Conservation (phyloP, 2,329 filamentous ascomycete species). For the Phyllosticta citrichinensis region DNA sequence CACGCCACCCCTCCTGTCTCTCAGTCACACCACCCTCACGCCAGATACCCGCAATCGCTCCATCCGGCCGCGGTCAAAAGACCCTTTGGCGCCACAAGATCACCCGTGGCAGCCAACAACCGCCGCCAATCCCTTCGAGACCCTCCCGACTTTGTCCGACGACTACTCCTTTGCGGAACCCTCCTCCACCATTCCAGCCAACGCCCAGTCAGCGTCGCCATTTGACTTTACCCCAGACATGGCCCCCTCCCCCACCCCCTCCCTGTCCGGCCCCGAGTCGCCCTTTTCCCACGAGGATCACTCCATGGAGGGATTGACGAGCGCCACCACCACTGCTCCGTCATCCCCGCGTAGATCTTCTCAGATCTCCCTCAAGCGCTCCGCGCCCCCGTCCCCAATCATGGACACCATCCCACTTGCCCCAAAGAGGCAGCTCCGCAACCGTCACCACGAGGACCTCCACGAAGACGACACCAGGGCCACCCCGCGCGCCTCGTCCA, state of each 20-base stretch:
- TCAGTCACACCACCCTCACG: constrained; percentile 9
- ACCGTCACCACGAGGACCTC: constrained; percentile 1
- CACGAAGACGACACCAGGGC: not conserved
- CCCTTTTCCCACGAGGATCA: constrained; percentile 18
- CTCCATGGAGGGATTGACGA: constrained; percentile 2
- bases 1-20: constrained; percentile 12
- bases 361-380: constrained; percentile 19
- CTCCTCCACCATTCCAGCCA: not conserved
- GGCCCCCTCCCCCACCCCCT: constrained; percentile 21
- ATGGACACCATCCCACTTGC: constrained; percentile 15
- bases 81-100: constrained; percentile 7
- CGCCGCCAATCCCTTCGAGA: constrained; percentile 7
- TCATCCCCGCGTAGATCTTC: constrained; percentile 6
- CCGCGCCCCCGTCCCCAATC: constrained; percentile 18
- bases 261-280: constrained; percentile 23
- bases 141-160: constrained; percentile 6
- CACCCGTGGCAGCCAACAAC: constrained; percentile 6
- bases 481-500: constrained; percentile 7
- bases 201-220: not conserved
- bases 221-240: constrained; percentile 12
- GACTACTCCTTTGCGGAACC: constrained; percentile 2
- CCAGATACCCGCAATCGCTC: constrained; percentile 2
- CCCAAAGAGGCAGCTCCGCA: constrained; percentile 4
- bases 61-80: constrained; percentile 8
- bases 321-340: constrained; percentile 1